phyloP scores from a whole-genome alignment of 164 flowering plant genomes.

The Protea cynaroides region DNA sequence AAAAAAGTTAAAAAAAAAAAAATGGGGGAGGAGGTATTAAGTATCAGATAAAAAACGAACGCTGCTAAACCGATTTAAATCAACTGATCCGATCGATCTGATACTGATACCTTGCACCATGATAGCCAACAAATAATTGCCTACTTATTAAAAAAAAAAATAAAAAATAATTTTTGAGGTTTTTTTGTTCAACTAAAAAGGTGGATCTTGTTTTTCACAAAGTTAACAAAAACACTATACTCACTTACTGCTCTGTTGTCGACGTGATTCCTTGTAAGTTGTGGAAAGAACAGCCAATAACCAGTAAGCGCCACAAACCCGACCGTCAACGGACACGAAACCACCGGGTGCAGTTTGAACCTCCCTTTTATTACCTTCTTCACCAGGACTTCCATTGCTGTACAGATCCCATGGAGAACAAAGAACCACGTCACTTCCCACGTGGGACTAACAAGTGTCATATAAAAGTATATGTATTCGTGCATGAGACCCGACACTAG shows the following conservation, averaged over 20 bases:
- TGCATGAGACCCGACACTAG: slow-evolving; percentile 12
- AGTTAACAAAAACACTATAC: neutral
- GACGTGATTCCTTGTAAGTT: neutral
- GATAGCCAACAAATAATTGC: too few species aligned
- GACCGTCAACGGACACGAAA: neutral
- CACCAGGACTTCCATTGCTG: neutral
- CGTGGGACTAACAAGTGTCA: slow-evolving; percentile 2
- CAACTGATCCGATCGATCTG: too few species aligned
- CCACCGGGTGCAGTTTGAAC: slow-evolving; percentile 2
- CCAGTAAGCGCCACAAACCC: slow-evolving; percentile 5
- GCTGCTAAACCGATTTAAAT: too few species aligned
- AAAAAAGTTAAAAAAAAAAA: too few species aligned
- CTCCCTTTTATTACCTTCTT: slow-evolving; percentile 1
- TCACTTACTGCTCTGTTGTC: neutral
- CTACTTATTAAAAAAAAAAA: too few species aligned
- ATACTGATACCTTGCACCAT: too few species aligned
- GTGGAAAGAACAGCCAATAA: slow-evolving; percentile 13
- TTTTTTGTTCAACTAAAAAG: too few species aligned
- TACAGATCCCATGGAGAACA: slow-evolving; percentile 8
- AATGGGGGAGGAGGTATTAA: too few species aligned
- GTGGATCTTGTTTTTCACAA: neutral
- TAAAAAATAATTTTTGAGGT: too few species aligned
- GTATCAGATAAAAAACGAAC: too few species aligned
- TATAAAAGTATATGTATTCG: slow-evolving; percentile 5
- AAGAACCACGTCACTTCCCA: slow-evolving; percentile 15